Base-by-base conservation (phyloP, 306 rosid species). In the Vigna mungo region DNA sequence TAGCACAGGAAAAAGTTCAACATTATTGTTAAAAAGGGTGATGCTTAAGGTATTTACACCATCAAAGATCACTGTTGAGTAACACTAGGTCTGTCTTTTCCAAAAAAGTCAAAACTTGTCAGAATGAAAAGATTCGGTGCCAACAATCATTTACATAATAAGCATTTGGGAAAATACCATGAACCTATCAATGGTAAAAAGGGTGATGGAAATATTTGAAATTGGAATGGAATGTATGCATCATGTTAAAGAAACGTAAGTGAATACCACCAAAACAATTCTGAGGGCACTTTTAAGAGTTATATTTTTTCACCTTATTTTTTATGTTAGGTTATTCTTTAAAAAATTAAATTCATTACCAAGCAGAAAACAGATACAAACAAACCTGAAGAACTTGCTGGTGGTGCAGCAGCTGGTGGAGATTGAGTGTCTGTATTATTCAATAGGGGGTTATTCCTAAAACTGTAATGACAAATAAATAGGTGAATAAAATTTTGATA, bases 391-490 rank as follows among this genome's bases (percentile, higher is more conserved):
- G 76, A 0, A 32, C 2, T 43, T 62, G 76, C 3, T 56, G 68
- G 2, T 1, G 81, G 15, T 11, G 82, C 84, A 75, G 88, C 7
- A 74, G 74, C 0, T 60, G 92, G 90, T 58, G 89, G 44, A 61
- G 86, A 11, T 32, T 89, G 89, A 66, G 83, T 1, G 0, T 0
- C 0, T 1, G 0, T 9, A 16, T 62, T 6, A 0, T 7, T 83
- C 68, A 96, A 78, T 0, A 0, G 27, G 15, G 72, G 52, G 76
- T 96, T 96, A 77, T 85, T 81, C 1, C 1, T 1, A 82, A 87
- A 96, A 91, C 99, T 96, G 93, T 74, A 58, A 76, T 68, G 67
- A 30, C 72, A 43, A 75, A 44, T 63, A 58, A 76, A 46, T 11
- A 21, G 47, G 47, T 81, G 54, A 86, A 80, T 43, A 55, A 75